These are phyloP conservation scores for Globisporangium apiculatum DNA, from an alignment of 352 stramenopile species.

Conservation along the genomic window DNA sequence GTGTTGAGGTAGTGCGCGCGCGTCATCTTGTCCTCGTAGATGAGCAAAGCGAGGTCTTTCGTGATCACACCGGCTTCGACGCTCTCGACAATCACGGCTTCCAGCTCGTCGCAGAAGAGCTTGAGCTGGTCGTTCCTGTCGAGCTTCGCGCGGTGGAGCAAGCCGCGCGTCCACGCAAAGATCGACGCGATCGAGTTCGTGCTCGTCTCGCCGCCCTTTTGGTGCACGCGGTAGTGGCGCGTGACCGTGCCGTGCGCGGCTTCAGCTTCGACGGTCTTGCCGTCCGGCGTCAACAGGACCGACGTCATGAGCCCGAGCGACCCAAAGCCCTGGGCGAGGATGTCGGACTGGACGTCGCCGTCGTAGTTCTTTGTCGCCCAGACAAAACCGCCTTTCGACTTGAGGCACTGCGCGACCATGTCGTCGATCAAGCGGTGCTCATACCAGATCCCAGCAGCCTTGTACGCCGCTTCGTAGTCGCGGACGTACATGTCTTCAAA, in stretches of 20 bases:
- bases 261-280: conserved; percentile 85
- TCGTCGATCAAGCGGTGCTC: conserved; percentile 86
- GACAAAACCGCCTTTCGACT: conserved; percentile 85
- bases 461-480: conserved; percentile 72
- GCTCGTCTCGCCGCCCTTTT: conserved; percentile 83
- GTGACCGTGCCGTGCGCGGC: conserved; percentile 87
- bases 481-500: conserved; percentile 82
- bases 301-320: conserved; percentile 87
- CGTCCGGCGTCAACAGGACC: conserved; percentile 77
- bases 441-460: conserved; percentile 74
- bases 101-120: conserved; percentile 66
- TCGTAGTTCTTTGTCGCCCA: conserved; percentile 92
- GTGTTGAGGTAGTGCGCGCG: conserved; percentile 83
- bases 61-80: conserved; percentile 85
- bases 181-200: conserved; percentile 89
- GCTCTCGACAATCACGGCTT: conserved; percentile 67
- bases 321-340: conserved; percentile 83
- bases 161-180: conserved; percentile 83
- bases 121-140: conserved; percentile 75
- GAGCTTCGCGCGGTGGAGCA: conserved; percentile 80
- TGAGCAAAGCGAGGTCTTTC: conserved; percentile 81
- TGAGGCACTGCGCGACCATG: conserved; percentile 88
- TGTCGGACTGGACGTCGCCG: conserved; percentile 88
- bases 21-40: conserved; percentile 66
- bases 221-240: conserved; percentile 82